Percentiles rank a stretch among this genome's conserved stretches.
Evolutionary conservation across 805 yeast genomes (phyloP).

Genomic region (Barnettozyma siamensis): DNA sequence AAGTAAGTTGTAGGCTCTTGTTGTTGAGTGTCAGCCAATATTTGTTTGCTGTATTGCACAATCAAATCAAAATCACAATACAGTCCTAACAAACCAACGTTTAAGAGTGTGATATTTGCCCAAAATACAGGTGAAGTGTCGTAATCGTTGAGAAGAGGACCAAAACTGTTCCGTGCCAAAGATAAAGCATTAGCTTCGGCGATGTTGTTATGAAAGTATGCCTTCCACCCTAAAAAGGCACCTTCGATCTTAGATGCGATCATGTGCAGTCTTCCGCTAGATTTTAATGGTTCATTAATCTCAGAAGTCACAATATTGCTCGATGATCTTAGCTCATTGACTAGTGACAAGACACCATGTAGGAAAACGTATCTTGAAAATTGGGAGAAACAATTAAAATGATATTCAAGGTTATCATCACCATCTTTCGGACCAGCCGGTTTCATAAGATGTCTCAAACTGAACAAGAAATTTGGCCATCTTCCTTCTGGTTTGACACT

Average conservation of each 20-base stretch:
- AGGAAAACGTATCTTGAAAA: conserved; percentile 30
- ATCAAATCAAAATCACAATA: conserved; percentile 23
- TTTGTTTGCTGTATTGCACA: conserved; percentile 8
- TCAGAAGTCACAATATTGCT: conserved; percentile 5
- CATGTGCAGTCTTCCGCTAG: conserved; percentile 21
- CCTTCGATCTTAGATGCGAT: conserved; percentile 27
- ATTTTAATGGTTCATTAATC: conserved; percentile 13
- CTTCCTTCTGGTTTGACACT: conserved; percentile 26
- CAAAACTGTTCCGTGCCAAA: background rate
- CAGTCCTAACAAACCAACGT: conserved; percentile 24
- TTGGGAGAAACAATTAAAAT: conserved; percentile 30
- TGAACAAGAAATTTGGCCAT: conserved; percentile 35
- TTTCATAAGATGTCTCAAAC: conserved; percentile 29
- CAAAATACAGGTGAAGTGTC: conserved; percentile 31
- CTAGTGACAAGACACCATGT: conserved; percentile 29
- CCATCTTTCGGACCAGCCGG: conserved; percentile 19
- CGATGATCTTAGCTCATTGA: conserved; percentile 23
- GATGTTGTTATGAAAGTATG: conserved; percentile 30
- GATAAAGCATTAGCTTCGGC: conserved; percentile 18
- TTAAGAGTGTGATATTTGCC: conserved; percentile 27
- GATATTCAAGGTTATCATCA: conserved; percentile 22
- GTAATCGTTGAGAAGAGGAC: conserved; percentile 24
- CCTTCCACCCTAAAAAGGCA: conserved; percentile 29
- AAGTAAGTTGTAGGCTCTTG: background rate
- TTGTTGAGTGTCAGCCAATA: background rate